Evolutionary conservation across 768 basidiomycete species (phyloP).

Genomic region (Omphalotus guepiniiformis): DNA sequence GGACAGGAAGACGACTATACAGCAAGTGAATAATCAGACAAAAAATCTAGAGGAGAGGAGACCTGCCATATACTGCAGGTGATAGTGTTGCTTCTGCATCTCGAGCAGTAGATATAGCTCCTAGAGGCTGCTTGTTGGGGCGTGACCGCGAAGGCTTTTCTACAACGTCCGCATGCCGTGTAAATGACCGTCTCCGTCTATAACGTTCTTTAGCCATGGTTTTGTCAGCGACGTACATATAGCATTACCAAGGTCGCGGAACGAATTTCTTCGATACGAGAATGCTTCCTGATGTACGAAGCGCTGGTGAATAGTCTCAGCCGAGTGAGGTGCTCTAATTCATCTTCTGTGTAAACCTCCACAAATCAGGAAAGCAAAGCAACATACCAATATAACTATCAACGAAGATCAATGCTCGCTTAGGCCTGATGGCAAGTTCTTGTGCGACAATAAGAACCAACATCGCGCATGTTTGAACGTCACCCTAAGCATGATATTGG

Average conservation of each 20-base stretch:
- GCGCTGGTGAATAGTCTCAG: conserved; percentile 60
- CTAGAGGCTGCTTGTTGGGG: conserved; percentile 28
- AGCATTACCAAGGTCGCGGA: conserved; percentile 47
- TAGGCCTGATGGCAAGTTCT: conserved; percentile 48
- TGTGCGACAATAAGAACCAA: conserved; percentile 55
- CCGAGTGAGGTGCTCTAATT: conserved; percentile 58
- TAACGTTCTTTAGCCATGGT: neutral
- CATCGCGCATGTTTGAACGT: conserved; percentile 79
- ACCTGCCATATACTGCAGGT: conserved; percentile 74
- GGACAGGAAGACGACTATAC: conserved; percentile 71
- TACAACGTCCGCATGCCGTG: conserved; percentile 64
- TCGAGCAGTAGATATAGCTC: conserved; percentile 50
- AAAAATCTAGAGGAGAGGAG: neutral
- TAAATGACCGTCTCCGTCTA: conserved; percentile 73
- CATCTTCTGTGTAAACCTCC: neutral
- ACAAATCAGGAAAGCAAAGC: neutral
- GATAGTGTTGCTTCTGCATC: conserved; percentile 45
- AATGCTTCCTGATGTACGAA: conserved; percentile 72
- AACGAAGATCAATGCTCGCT: conserved; percentile 48
- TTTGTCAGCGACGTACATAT: neutral
- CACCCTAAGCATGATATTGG: conserved; percentile 45
- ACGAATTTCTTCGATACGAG: conserved; percentile 45
- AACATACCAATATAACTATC: conserved; percentile 70
- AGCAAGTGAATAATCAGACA: conserved; percentile 8
- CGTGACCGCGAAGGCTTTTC: conserved; percentile 52